phyloP scores from a whole-genome alignment of 805 yeast species.

The Teunomyces pallodes region DNA sequence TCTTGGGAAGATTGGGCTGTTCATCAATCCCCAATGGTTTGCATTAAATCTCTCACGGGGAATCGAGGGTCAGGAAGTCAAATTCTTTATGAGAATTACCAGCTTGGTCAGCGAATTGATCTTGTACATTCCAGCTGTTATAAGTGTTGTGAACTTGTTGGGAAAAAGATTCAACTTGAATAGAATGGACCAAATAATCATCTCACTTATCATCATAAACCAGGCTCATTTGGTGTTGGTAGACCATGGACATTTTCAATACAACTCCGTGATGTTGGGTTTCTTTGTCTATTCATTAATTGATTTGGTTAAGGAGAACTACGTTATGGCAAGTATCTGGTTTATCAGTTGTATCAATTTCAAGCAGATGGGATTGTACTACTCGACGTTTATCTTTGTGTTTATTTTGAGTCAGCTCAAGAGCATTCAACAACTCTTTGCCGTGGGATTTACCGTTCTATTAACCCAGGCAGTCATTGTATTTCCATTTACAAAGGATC shows the following conservation, averaged over 20 bases:
- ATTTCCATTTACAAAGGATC: conserved; percentile 46
- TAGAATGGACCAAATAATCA: conserved; percentile 72
- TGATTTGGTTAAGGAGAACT: conserved; percentile 61
- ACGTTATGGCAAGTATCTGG: conserved; percentile 67
- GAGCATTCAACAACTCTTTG: conserved; percentile 53
- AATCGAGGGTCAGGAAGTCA: conserved; percentile 60
- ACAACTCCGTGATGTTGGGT: conserved; percentile 92
- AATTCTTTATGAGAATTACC: conserved; percentile 81
- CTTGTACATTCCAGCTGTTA: conserved; percentile 76
- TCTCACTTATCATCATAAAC: conserved; percentile 74
- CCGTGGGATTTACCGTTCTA: conserved; percentile 64
- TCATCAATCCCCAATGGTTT: conserved; percentile 73
- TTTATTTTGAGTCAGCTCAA: conserved; percentile 57
- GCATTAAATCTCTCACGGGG: conserved; percentile 73
- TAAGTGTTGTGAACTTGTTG: conserved; percentile 66
- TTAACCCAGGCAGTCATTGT: conserved; percentile 50
- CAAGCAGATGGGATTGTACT: conserved; percentile 95
- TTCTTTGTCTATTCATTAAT: conserved; percentile 66
- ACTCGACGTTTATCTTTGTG: conserved; percentile 83
- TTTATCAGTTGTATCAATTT: conserved; percentile 78
- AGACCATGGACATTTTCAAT: conserved; percentile 98
- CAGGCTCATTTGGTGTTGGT: conserved; percentile 82
- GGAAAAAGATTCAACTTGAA: conserved; percentile 56
- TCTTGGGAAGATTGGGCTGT: conserved; percentile 67
- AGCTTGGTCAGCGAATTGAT: conserved; percentile 73